A percentile compares a stretch with the other conserved stretches of the same genome.
Evolutionary conservation across 106 monocot genomes (phyloP).

Genomic region (Dendrobium nobile): DNA sequence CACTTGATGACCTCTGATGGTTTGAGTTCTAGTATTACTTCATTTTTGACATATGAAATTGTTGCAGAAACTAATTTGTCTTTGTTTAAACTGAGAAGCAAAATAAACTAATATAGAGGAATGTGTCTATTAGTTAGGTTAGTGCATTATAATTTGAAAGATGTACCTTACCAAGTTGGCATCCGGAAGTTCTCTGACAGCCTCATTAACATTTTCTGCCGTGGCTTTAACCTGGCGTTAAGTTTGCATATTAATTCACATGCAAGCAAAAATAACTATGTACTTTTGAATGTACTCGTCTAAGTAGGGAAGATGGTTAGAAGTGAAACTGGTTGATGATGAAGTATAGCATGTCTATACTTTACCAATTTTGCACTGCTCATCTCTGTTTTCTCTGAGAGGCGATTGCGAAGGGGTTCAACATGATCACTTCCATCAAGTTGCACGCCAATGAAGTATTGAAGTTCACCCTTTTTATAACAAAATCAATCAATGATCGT

Average conservation of each 20-base stretch:
- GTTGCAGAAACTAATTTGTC: neutral
- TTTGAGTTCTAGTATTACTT: neutral
- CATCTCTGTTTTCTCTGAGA: slow-evolving; percentile 58
- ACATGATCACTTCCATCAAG: slow-evolving; percentile 96
- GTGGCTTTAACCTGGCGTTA: slow-evolving; percentile 58
- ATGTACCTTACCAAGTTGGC: slow-evolving; percentile 84
- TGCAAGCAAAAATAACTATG: neutral
- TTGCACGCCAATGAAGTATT: slow-evolving; percentile 99
- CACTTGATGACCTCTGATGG: neutral
- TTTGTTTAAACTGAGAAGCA: neutral
- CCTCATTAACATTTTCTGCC: slow-evolving; percentile 76
- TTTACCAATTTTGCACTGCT: slow-evolving; percentile 54
- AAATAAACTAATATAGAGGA: neutral
- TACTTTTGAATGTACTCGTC: neutral
- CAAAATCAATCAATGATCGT: neutral
- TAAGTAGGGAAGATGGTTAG: neutral
- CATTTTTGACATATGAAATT: neutral
- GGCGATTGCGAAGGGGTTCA: slow-evolving; percentile 82
- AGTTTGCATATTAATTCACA: neutral
- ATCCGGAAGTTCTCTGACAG: slow-evolving; percentile 78
- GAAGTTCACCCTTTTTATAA: slow-evolving; percentile 74
- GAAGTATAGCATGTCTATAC: neutral
- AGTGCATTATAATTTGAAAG: slow-evolving; percentile 11
- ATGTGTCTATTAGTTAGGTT: neutral
- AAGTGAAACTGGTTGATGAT: neutral